A percentile compares a stretch with the other conserved stretches of the same genome.
These are phyloP conservation scores for Rhynchosporium agropyri DNA, from an alignment of 2,329 filamentous ascomycete species.

Conservation along the genomic window DNA sequence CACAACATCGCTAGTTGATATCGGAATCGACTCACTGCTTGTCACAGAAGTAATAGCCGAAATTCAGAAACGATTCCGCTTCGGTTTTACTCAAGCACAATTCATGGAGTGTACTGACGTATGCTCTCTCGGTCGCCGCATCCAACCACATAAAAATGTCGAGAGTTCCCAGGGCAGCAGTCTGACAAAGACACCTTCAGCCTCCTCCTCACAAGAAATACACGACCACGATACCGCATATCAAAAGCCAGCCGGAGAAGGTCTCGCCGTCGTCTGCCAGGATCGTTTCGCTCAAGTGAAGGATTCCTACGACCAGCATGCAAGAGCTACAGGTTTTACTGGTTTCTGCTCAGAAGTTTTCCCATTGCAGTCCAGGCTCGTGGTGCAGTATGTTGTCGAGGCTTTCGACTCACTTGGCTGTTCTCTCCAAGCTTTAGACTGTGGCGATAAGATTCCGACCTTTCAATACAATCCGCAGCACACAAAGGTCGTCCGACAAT, in stretches of 20 bases:
- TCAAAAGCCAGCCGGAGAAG: background rate
- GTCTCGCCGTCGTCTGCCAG: too few relatives aligned
- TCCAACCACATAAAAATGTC: too few relatives aligned
- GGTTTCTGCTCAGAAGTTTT: slow-evolving; percentile 40
- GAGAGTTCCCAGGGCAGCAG: too few relatives aligned
- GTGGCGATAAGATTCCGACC: slow-evolving; percentile 33
- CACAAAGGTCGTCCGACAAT: slow-evolving; percentile 35
- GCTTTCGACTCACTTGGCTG: slow-evolving; percentile 42
- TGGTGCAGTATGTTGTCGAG: slow-evolving; percentile 42
- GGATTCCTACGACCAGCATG: background rate
- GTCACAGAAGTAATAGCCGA: background rate
- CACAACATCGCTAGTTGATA: too few relatives aligned
- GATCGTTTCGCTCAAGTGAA: background rate
- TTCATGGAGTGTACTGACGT: too few relatives aligned
- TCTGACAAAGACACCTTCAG: too few relatives aligned
- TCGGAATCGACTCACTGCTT: too few relatives aligned
- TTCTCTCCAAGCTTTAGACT: slow-evolving; percentile 28
- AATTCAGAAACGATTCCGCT: background rate
- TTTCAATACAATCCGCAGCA: slow-evolving; percentile 32
- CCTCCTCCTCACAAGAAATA: too few relatives aligned
- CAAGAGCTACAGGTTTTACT: slow-evolving; percentile 1
- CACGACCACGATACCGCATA: background rate
- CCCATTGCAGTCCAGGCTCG: slow-evolving; percentile 40
- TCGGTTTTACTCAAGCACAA: background rate
- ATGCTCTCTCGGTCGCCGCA: too few relatives aligned